These are phyloP conservation scores for Raphanus hybrid DNA, from an alignment of 441 rosid species.

Conservation along the genomic window DNA sequence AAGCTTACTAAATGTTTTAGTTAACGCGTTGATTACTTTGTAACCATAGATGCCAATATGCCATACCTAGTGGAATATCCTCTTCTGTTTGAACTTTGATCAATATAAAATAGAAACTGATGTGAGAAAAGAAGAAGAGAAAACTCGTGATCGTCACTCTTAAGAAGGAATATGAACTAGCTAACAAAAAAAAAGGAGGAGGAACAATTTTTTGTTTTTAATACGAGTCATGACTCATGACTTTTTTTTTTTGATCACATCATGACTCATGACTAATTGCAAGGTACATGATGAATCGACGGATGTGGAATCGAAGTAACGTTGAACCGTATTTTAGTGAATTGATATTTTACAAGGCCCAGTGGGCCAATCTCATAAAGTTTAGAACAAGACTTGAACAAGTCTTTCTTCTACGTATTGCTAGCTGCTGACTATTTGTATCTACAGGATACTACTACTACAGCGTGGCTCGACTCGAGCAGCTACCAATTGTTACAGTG, in stretches of 20 bases:
- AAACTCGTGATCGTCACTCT: background rate
- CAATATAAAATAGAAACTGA: too few species aligned
- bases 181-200: too few species aligned
- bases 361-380: background rate
- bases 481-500: background rate
- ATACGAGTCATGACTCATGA: too few species aligned
- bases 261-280: background rate
- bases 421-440: background rate
- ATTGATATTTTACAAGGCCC: background rate
- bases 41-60: background rate
- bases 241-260: too few species aligned
- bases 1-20: background rate
- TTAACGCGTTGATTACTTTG: background rate
- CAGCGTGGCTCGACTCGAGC: background rate
- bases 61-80: background rate
- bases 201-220: too few species aligned
- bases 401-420: slow-evolving; percentile 1
- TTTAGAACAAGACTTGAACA: background rate
- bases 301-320: background rate
- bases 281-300: background rate
- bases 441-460: background rate
- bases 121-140: too few species aligned
- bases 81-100: background rate
- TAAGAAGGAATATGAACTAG: background rate
- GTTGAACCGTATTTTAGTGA: background rate